These are phyloP conservation scores for Penicillium macrosclerotiorum DNA, from an alignment of 495 filamentous ascomycete species.

Conservation along the genomic window DNA sequence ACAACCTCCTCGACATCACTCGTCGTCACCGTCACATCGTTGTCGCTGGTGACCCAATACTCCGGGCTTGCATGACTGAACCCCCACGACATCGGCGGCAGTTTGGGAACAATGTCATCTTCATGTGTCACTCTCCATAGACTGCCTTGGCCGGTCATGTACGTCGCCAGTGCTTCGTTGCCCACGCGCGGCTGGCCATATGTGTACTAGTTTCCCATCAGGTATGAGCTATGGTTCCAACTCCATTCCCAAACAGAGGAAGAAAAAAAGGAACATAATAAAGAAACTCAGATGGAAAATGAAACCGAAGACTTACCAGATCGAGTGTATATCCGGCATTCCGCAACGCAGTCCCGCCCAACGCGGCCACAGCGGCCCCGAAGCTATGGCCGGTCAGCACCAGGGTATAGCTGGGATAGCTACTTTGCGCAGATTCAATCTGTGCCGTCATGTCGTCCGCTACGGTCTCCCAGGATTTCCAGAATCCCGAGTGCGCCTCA, in stretches of 20 bases:
- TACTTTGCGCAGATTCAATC: slow-evolving; percentile 27
- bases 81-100: slow-evolving; percentile 55
- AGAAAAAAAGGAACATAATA: too few relatives aligned
- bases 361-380: slow-evolving; percentile 61
- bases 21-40: slow-evolving; percentile 37
- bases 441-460: slow-evolving; percentile 36
- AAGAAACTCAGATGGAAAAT: too few relatives aligned
- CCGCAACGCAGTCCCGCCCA: slow-evolving; percentile 59
- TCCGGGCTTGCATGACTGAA: slow-evolving; percentile 67
- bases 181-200: slow-evolving; percentile 70
- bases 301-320: slow-evolving; percentile 33
- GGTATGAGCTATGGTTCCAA: not conserved
- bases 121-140: slow-evolving; percentile 66
- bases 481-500: slow-evolving; percentile 54
- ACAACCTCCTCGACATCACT: slow-evolving; percentile 39
- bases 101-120: slow-evolving; percentile 63
- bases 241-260: not conserved
- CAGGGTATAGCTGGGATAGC: slow-evolving; percentile 52
- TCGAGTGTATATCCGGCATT: slow-evolving; percentile 40
- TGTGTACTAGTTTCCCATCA: slow-evolving; percentile 52
- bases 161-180: slow-evolving; percentile 52
- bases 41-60: slow-evolving; percentile 56
- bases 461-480: slow-evolving; percentile 51
- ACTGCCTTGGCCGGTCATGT: slow-evolving; percentile 48
- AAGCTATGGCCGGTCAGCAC: slow-evolving; percentile 67